These are phyloP conservation scores for Xylaria sp. DNA, from an alignment of 2,329 filamentous ascomycete species.

Conservation along the genomic window DNA sequence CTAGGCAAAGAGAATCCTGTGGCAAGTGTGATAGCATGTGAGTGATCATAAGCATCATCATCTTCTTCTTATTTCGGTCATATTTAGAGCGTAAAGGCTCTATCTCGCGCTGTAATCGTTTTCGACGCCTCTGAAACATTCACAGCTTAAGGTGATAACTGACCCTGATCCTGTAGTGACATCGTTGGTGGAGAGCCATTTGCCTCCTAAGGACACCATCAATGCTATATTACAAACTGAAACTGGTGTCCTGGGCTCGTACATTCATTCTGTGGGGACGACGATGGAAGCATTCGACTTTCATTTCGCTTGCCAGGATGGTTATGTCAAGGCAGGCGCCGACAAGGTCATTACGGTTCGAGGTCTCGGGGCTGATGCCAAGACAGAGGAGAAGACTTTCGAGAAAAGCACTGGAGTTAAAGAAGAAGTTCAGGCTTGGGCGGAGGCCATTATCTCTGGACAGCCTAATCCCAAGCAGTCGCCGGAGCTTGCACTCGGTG, in stretches of 20 bases:
- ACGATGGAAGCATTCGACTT: conserved; percentile 65
- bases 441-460: conserved; percentile 61
- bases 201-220: conserved; percentile 75
- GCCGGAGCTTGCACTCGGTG: conserved; percentile 68
- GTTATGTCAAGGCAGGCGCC: conserved; percentile 60
- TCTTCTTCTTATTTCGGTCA: neutral
- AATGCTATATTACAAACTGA: conserved; percentile 66
- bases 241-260: conserved; percentile 66
- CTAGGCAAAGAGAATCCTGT: conserved; percentile 61
- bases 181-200: conserved; percentile 62
- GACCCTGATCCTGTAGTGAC: conserved; percentile 52
- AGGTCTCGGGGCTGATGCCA: conserved; percentile 50
- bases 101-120: neutral
- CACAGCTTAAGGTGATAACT: neutral
- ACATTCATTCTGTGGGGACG: conserved; percentile 68
- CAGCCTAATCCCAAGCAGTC: conserved; percentile 62
- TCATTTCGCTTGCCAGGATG: conserved; percentile 67
- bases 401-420: conserved; percentile 64
- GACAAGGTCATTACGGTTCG: conserved; percentile 58
- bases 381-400: conserved; percentile 58
- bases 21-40: conserved; percentile 60
- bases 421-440: conserved; percentile 72
- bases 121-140: neutral
- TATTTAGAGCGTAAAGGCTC: neutral
- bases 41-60: neutral